Evolutionary conservation across 2,329 filamentous ascomycete species (phyloP).

Genomic region (Neonectria faginata): DNA sequence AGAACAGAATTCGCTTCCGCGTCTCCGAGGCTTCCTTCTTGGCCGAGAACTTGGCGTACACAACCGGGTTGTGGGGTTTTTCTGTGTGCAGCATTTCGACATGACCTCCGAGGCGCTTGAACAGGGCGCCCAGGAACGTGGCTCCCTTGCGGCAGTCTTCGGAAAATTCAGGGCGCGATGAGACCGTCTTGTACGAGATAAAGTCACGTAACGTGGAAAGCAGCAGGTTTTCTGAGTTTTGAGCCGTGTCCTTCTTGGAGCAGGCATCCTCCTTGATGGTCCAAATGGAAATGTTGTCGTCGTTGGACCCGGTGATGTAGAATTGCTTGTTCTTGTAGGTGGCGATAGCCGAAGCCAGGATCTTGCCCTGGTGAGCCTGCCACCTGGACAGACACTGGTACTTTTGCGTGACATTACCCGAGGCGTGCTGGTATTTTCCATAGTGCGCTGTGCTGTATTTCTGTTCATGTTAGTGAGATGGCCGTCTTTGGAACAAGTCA

Average conservation of each 20-base stretch:
- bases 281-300: conserved; percentile 91
- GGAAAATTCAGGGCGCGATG: conserved; percentile 84
- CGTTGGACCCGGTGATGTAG: conserved; percentile 95
- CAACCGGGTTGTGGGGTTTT: conserved; percentile 87
- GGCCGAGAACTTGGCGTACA: conserved; percentile 87
- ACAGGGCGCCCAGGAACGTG: conserved; percentile 88
- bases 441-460: conserved; percentile 77
- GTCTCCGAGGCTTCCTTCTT: conserved; percentile 73
- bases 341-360: conserved; percentile 84
- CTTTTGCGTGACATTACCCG: conserved; percentile 75
- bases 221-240: conserved; percentile 63
- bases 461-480: conserved; percentile 50
- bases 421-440: conserved; percentile 63
- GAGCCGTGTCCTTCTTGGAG: conserved; percentile 51
- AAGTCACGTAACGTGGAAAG: conserved; percentile 84
- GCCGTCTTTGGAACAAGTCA: fast-evolving
- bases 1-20: conserved; percentile 92
- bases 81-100: conserved; percentile 91
- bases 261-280: conserved; percentile 66
- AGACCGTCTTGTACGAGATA: conserved; percentile 91
- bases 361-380: conserved; percentile 87
- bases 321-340: conserved; percentile 78
- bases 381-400: conserved; percentile 84
- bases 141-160: conserved; percentile 94
- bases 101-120: conserved; percentile 90